phyloP scores from a whole-genome alignment of 768 basidiomycete species.

The Trametes sanguinea region DNA sequence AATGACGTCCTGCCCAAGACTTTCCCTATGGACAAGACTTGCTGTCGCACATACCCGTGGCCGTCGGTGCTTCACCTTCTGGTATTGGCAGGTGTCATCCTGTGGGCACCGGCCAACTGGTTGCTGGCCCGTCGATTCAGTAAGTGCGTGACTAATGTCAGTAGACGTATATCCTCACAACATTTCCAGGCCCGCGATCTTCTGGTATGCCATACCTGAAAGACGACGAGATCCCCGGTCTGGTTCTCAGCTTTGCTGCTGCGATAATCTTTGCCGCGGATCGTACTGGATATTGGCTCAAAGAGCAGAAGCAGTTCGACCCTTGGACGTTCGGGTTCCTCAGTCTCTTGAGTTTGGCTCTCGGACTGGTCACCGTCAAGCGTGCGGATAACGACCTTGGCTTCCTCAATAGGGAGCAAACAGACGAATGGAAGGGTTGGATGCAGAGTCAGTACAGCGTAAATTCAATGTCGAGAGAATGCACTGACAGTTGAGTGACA shows the following conservation, averaged over 20 bases:
- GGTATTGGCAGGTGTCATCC: constrained; percentile 47
- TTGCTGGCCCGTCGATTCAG: constrained; percentile 36
- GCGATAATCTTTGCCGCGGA: constrained; percentile 78
- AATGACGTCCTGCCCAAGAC: constrained; percentile 83
- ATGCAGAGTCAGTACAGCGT: constrained; percentile 75
- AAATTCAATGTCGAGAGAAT: not conserved
- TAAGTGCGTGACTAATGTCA: constrained; percentile 17
- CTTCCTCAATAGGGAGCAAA: constrained; percentile 89
- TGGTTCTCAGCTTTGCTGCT: constrained; percentile 67
- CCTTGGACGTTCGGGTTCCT: constrained; percentile 66
- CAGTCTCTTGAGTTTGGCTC: constrained; percentile 50
- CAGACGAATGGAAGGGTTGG: constrained; percentile 98
- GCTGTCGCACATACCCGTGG: constrained; percentile 77
- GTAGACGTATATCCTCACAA: not conserved
- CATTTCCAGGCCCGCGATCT: constrained; percentile 16
- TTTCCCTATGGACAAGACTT: constrained; percentile 56
- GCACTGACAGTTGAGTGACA: constrained; percentile 34
- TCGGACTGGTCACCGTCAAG: constrained; percentile 67
- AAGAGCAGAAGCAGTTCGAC: constrained; percentile 86
- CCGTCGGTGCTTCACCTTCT: constrained; percentile 58
- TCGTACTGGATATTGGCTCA: constrained; percentile 83
- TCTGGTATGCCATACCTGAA: constrained; percentile 32
- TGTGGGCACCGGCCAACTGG: constrained; percentile 53
- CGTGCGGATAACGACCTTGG: constrained; percentile 81
- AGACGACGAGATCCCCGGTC: constrained; percentile 46